A percentile compares a stretch with the other conserved stretches of the same genome.
Evolutionary conservation across 495 filamentous ascomycete genomes (phyloP).

Genomic region (Penicillium egyptiacum): DNA sequence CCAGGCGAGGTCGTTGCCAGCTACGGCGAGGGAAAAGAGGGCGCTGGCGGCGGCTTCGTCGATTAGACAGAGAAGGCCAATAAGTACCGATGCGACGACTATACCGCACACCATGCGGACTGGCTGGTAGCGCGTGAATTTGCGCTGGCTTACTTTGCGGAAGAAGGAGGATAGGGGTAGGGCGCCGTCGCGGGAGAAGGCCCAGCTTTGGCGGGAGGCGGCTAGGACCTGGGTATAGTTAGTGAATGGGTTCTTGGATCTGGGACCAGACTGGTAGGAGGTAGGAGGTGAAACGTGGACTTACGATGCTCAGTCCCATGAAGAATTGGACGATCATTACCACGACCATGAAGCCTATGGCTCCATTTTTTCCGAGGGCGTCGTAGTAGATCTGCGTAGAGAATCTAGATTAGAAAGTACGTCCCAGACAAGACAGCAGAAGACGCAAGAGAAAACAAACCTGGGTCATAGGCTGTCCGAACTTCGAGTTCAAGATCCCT

Average conservation of each 20-base stretch:
- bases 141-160: slow-evolving; percentile 52
- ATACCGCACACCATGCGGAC: slow-evolving; percentile 62
- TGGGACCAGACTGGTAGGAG: background rate
- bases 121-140: slow-evolving; percentile 56
- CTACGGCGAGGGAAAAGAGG: slow-evolving; percentile 62
- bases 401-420: background rate
- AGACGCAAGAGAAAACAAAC: slow-evolving; percentile 17
- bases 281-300: slow-evolving; percentile 1
- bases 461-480: slow-evolving; percentile 51
- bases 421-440: background rate
- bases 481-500: slow-evolving; percentile 33
- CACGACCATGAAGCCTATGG: slow-evolving; percentile 47
- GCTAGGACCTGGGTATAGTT: slow-evolving; percentile 47
- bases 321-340: slow-evolving; percentile 47
- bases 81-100: slow-evolving; percentile 48
- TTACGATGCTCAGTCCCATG: slow-evolving; percentile 45
- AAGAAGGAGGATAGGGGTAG: slow-evolving; percentile 63
- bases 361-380: slow-evolving; percentile 45
- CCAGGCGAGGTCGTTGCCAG: slow-evolving; percentile 64
- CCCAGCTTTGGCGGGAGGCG: slow-evolving; percentile 58
- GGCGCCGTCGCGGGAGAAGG: slow-evolving; percentile 60
- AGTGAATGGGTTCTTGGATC: background rate
- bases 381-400: slow-evolving; percentile 44
- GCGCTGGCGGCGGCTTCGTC: slow-evolving; percentile 58
- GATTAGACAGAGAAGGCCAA: slow-evolving; percentile 61